Conservation (phyloP, 441 rosid species). For the Croton setiger region DNA sequence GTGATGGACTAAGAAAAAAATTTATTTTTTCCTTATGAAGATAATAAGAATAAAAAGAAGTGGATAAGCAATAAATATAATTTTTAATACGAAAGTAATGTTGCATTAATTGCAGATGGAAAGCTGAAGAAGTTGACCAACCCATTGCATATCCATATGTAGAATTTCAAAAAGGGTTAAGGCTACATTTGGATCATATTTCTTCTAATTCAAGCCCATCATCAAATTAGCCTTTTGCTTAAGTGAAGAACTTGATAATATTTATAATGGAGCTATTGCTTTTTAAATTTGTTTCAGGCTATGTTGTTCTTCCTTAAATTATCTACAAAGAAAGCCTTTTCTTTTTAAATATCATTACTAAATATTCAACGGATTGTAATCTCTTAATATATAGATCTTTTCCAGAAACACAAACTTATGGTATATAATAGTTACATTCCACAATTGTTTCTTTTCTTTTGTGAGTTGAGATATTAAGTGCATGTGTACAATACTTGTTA, state of each 20-base stretch:
- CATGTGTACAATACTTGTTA: too few species aligned
- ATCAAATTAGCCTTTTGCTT: neutral
- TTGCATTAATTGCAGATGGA: constrained; percentile 36
- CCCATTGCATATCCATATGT: constrained; percentile 54
- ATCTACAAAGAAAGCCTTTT: neutral
- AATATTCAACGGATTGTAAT: constrained; percentile 17
- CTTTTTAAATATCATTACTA: neutral
- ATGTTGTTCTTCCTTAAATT: neutral
- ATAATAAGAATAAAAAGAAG: too few species aligned
- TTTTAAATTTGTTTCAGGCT: too few species aligned
- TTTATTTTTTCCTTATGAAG: too few species aligned
- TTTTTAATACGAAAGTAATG: too few species aligned
- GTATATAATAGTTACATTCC: neutral
- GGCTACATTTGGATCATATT: constrained; percentile 31
- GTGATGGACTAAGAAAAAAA: too few species aligned
- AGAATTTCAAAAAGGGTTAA: constrained; percentile 44
- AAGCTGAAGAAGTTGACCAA: constrained; percentile 35
- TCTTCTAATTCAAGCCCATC: constrained; percentile 5
- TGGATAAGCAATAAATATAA: too few species aligned
- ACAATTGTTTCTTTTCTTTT: neutral
- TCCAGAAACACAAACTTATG: neutral
- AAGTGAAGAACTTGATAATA: neutral
- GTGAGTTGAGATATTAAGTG: too few species aligned
- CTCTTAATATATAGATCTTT: neutral
- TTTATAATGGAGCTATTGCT: neutral